Evolutionary conservation across 2,329 filamentous ascomycete genomes (phyloP).

Genomic region (Cladosporium velox): DNA sequence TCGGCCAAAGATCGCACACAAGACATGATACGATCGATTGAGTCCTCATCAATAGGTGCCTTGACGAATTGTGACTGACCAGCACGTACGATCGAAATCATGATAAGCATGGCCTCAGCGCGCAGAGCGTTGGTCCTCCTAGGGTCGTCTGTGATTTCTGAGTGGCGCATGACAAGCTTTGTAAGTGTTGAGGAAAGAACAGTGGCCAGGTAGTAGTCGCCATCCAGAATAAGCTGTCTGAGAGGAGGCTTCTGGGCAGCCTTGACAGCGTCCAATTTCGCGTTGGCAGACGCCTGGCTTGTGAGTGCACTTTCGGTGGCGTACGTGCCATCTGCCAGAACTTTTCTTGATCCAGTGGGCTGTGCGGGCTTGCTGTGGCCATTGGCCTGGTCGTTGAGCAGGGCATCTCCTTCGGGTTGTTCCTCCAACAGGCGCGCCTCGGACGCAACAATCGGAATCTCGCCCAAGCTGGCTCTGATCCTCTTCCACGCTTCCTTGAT

Average conservation of each 20-base stretch:
- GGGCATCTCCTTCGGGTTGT: constrained; percentile 63
- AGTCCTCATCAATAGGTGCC: constrained; percentile 95
- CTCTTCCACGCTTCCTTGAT: constrained; percentile 97
- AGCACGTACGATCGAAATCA: constrained; percentile 98
- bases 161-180: constrained; percentile 96
- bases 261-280: constrained; percentile 93
- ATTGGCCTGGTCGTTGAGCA: constrained; percentile 72
- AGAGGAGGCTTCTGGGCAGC: constrained; percentile 94
- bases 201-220: constrained; percentile 93
- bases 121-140: constrained; percentile 90
- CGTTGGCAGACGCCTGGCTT: constrained; percentile 84
- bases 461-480: constrained; percentile 88
- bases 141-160: constrained; percentile 82
- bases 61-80: constrained; percentile 99
- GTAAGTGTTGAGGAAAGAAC: constrained; percentile 95
- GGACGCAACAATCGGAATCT: constrained; percentile 94
- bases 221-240: constrained; percentile 91
- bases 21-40: constrained; percentile 97
- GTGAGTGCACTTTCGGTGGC: constrained; percentile 95
- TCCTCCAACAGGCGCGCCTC: constrained; percentile 91
- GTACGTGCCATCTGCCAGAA: constrained; percentile 95
- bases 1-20: constrained; percentile 91
- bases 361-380: constrained; percentile 74
- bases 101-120: constrained; percentile 98
- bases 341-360: constrained; percentile 82